Evolutionary conservation across 768 basidiomycete species (phyloP).

Genomic region (Pulveroboletus sp.): DNA sequence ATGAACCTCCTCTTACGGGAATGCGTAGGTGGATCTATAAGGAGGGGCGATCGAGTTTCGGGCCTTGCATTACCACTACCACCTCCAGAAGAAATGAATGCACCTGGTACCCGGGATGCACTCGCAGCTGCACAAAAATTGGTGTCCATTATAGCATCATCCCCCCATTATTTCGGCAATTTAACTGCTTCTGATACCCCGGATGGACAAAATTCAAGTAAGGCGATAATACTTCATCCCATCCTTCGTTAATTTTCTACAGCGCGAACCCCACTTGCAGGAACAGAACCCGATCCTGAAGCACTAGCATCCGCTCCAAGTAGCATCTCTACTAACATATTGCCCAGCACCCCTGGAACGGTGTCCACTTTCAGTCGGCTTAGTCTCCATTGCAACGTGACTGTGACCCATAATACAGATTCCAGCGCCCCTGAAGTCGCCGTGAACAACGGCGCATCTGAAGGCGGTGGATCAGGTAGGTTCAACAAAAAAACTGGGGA

Average conservation of each 20-base stretch:
- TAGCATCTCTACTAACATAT: not conserved
- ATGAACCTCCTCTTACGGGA: not conserved
- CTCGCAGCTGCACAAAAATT: not conserved
- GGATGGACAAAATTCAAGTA: not conserved
- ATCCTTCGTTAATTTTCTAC: no score
- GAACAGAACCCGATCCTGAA: not conserved
- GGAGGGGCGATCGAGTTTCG: not conserved
- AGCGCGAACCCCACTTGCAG: no score
- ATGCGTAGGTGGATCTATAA: not conserved
- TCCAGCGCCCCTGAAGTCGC: not conserved
- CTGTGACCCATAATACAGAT: not conserved
- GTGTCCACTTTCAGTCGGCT: not conserved
- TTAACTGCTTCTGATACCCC: not conserved
- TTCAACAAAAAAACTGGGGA: no score
- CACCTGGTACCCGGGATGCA: not conserved
- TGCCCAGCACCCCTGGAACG: not conserved
- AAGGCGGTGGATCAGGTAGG: constrained; percentile 1
- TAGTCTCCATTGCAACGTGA: not conserved
- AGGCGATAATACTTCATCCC: no score
- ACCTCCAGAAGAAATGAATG: not conserved
- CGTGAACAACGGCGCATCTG: not conserved
- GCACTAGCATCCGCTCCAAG: not conserved
- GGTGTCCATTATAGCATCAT: no score
- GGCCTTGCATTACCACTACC: no score
- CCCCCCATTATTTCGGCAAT: no score